Evolutionary conservation across 352 stramenopile species (phyloP), one percentile per base, ranked within the genome.

Genomic region (Globisporangium nunn): DNA sequence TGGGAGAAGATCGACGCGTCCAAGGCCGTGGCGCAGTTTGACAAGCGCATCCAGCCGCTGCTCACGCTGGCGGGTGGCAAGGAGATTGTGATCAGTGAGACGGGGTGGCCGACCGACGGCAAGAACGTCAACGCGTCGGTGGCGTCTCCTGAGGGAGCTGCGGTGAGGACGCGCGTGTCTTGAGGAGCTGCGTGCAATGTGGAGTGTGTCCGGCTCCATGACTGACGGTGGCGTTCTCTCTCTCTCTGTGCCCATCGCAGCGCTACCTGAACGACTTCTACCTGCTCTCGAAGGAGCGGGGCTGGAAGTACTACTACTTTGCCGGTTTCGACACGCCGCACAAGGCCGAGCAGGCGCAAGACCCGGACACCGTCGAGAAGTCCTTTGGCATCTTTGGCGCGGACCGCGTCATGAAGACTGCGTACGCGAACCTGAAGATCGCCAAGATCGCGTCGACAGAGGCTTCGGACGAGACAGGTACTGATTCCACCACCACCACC

Each of bases 291-390:
- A 73, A 72, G 17, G 57, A 70, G 35, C 63, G 88, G 57, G 73
- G 74, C 28, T 90, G 79, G 76, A 88, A 91, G 69, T 92, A 93
- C 68, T 94, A 91, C 74, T 94, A 91, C 72, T 94, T 94, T 60
- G 72, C 81, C 1, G 85, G 72, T 56, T 91, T 95, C 15, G 85
- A 95, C 63, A 88, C 82, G 48, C 70, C 79, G 33, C 91, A 86
- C 72, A 93, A 93, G 72, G 65, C 75, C 48, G 55, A 76, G 63
- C 66, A 88, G 54, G 15, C 23, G 35, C 64, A 71, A 15, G 71
- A 90, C 59, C 73, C 54, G 80, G 58, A 64, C 17, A 64, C 74
- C 14, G 82, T 93, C 29, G 85, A 95, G 66, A 71, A 63, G 31
- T 73, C 81, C 70, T 95, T 93, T 54, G 85, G 85, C 23, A 73